Evolutionary conservation across 768 basidiomycete genomes (phyloP).

Genomic region (Trametes punicea): DNA sequence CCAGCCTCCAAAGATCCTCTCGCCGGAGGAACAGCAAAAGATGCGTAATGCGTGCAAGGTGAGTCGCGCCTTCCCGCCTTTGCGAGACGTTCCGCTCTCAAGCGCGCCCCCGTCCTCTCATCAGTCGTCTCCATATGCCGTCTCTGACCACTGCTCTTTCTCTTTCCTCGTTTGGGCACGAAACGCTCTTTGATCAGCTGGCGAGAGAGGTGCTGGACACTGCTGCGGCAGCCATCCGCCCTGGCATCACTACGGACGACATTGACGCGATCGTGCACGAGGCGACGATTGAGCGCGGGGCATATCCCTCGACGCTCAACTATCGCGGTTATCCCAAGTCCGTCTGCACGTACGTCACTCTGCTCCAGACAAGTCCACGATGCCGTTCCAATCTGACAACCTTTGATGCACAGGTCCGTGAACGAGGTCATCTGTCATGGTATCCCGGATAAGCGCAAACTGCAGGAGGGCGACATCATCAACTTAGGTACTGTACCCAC

Average conservation of each 20-base stretch:
- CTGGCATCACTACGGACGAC: constrained; percentile 96
- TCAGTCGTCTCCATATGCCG: background rate
- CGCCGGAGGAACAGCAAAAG: constrained; percentile 74
- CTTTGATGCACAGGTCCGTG: constrained; percentile 55
- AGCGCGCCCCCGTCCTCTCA: constrained; percentile 9
- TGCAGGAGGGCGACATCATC: constrained; percentile 92
- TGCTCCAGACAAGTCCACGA: background rate
- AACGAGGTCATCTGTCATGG: constrained; percentile 99
- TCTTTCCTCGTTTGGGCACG: background rate
- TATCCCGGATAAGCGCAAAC: constrained; percentile 81
- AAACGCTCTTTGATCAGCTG: constrained; percentile 47
- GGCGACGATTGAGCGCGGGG: constrained; percentile 83
- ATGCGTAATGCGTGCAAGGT: constrained; percentile 88
- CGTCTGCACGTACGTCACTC: constrained; percentile 81
- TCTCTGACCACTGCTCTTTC: constrained; percentile 12
- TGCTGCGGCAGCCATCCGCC: constrained; percentile 77
- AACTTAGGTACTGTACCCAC: constrained; percentile 70
- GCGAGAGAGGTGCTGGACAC: constrained; percentile 91
- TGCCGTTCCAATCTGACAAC: background rate
- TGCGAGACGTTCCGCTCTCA: constrained; percentile 19
- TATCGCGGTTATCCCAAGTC: constrained; percentile 94
- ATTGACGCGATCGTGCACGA: constrained; percentile 92
- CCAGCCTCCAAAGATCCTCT: constrained; percentile 63
- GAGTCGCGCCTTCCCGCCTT: constrained; percentile 28
- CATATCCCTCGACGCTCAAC: constrained; percentile 92